A percentile compares a stretch with the other conserved stretches of the same genome.
phyloP scores from a whole-genome alignment of 306 rosid species.

The Medicago ruthenica region DNA sequence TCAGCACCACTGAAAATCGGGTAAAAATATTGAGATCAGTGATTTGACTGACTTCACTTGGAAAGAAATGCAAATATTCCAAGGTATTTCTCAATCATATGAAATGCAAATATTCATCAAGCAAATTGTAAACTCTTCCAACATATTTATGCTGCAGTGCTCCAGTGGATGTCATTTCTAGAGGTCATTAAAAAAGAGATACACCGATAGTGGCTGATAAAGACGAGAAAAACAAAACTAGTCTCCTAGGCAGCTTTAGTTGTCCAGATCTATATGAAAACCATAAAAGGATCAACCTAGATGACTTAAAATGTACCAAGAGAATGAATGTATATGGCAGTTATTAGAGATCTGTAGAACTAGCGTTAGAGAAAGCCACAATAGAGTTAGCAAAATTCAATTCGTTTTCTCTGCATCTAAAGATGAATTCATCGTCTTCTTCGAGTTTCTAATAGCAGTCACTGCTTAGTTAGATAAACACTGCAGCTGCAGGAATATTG shows the following conservation, averaged over 20 bases:
- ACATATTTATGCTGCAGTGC: conserved; percentile 16
- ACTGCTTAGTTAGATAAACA: conserved; percentile 6
- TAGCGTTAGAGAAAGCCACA: too few species aligned
- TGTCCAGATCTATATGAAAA: neutral
- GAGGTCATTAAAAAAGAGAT: neutral
- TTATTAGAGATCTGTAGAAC: too few species aligned
- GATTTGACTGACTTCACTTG: conserved; percentile 32
- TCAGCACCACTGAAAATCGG: conserved; percentile 71
- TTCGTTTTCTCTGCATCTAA: too few species aligned
- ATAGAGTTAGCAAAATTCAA: too few species aligned
- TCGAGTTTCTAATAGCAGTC: neutral
- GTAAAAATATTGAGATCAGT: conserved; percentile 34
- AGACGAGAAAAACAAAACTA: neutral
- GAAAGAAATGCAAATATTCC: conserved; percentile 14
- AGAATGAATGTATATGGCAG: neutral
- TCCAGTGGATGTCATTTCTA: conserved; percentile 12
- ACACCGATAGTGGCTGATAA: neutral
- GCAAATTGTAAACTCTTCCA: conserved; percentile 10
- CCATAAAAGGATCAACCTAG: neutral
- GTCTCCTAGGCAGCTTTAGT: neutral
- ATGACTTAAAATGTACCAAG: neutral
- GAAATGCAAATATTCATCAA: conserved; percentile 21
- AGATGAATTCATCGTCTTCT: too few species aligned
- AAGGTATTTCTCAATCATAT: conserved; percentile 17
- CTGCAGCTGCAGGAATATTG: neutral